Percentiles rank a stretch among this genome's conserved stretches.
phyloP scores from a whole-genome alignment of 768 basidiomycete species.

The Pleurotus djamor region DNA sequence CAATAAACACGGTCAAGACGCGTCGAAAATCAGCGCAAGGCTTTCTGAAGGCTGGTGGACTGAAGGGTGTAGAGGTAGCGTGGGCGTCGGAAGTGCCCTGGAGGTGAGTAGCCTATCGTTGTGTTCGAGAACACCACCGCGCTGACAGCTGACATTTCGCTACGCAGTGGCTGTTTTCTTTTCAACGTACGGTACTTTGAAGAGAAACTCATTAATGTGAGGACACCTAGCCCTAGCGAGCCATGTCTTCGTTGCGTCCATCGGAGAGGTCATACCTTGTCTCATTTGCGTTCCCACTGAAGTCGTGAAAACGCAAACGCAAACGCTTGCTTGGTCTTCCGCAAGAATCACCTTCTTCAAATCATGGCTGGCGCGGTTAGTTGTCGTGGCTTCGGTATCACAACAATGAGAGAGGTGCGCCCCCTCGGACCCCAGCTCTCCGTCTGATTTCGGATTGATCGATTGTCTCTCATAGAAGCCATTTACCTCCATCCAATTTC shows the following conservation, averaged over 20 bases:
- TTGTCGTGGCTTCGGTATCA: constrained; percentile 85
- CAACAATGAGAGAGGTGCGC: constrained; percentile 44
- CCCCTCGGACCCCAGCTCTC: constrained; percentile 16
- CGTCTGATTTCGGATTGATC: constrained; percentile 28
- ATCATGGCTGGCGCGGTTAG: constrained; percentile 76
- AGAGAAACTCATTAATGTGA: constrained; percentile 62
- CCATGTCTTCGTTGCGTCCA: constrained; percentile 51
- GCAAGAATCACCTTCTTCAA: constrained; percentile 52
- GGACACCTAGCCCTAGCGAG: constrained; percentile 60
- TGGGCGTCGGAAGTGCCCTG: constrained; percentile 95
- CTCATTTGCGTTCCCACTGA: constrained; percentile 94
- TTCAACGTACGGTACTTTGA: constrained; percentile 88
- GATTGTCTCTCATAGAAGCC: constrained; percentile 63
- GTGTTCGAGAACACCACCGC: background rate
- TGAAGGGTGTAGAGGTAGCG: constrained; percentile 92
- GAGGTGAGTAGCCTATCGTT: constrained; percentile 53
- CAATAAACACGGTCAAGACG: constrained; percentile 96
- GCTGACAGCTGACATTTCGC: background rate
- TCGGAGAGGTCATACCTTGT: constrained; percentile 76
- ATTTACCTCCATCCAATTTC: constrained; percentile 95
- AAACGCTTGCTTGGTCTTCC: constrained; percentile 69
- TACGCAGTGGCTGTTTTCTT: constrained; percentile 89
- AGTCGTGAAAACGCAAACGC: constrained; percentile 91
- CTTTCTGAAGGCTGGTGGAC: constrained; percentile 83
- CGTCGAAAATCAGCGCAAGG: constrained; percentile 89